These are phyloP conservation scores for Kodamaea suecica DNA, from an alignment of 1,139 yeast species.

Conservation along the genomic window DNA sequence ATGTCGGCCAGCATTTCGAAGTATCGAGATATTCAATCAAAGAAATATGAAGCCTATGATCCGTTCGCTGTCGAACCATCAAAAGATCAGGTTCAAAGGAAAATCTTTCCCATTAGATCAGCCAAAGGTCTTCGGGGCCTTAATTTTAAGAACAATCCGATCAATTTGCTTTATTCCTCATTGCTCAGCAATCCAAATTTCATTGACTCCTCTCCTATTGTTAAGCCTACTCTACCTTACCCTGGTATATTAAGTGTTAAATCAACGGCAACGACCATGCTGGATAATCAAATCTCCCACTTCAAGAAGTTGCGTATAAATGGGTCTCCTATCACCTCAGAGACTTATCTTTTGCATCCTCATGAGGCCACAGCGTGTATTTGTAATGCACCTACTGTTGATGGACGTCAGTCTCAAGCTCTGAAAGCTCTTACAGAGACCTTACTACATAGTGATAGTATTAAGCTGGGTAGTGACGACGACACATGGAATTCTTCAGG, in stretches of 20 bases:
- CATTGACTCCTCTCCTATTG: slow-evolving; percentile 6
- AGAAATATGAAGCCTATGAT: slow-evolving; percentile 13
- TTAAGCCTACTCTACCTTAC: slow-evolving; percentile 12
- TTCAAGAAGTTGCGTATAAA: slow-evolving; percentile 44
- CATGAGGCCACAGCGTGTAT: slow-evolving; percentile 9
- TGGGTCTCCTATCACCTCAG: slow-evolving; percentile 39
- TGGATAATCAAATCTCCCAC: slow-evolving; percentile 36
- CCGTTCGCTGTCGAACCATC: slow-evolving; percentile 9
- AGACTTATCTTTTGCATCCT: slow-evolving; percentile 17
- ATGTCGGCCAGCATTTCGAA: slow-evolving; percentile 33
- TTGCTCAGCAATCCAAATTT: slow-evolving; percentile 12
- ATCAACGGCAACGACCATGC: slow-evolving; percentile 40
- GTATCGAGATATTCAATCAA: slow-evolving; percentile 30
- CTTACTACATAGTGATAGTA: slow-evolving; percentile 11
- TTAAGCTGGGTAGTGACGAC: slow-evolving; percentile 16
- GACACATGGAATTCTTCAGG: slow-evolving; percentile 26
- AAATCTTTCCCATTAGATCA: no score
- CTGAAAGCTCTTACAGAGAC: slow-evolving; percentile 11
- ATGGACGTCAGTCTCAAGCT: slow-evolving; percentile 10
- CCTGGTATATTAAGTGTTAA: slow-evolving; percentile 21
- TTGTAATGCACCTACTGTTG: slow-evolving; percentile 7
- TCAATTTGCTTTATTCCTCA: slow-evolving; percentile 17
- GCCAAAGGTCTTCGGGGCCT: background rate
- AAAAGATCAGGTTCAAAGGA: no score
- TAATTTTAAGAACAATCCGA: slow-evolving; percentile 13